These are phyloP conservation scores for Aspergillus quadricinctus DNA, from an alignment of 2,329 filamentous ascomycete species.

Conservation along the genomic window DNA sequence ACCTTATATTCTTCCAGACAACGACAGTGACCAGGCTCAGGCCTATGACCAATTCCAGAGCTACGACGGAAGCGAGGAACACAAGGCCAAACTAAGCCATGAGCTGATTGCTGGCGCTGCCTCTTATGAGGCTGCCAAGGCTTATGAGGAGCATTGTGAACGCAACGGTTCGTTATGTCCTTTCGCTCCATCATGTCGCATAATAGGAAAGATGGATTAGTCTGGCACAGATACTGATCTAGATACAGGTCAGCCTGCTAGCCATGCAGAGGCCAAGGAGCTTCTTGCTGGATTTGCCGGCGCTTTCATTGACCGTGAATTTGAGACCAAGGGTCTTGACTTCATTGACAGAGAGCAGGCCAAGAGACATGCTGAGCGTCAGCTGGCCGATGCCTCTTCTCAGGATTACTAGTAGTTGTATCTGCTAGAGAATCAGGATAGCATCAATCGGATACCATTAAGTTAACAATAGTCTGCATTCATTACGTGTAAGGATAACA, in stretches of 20 bases:
- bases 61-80: slow-evolving; percentile 32
- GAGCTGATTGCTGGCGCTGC: slow-evolving; percentile 73
- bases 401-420: slow-evolving; percentile 8
- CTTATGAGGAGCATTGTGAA: too few relatives aligned
- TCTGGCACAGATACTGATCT: background rate
- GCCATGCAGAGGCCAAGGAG: slow-evolving; percentile 73
- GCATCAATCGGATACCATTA: background rate
- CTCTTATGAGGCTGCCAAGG: slow-evolving; percentile 74
- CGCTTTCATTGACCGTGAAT: slow-evolving; percentile 71
- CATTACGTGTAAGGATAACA: background rate
- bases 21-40: slow-evolving; percentile 5
- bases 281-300: slow-evolving; percentile 69
- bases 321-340: slow-evolving; percentile 63
- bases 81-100: slow-evolving; percentile 64
- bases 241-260: slow-evolving; percentile 58
- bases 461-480: background rate
- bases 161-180: slow-evolving; percentile 52
- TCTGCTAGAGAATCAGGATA: background rate
- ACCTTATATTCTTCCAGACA: background rate
- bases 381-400: slow-evolving; percentile 44
- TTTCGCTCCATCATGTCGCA: background rate
- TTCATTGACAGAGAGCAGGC: slow-evolving; percentile 56
- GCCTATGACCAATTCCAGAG: slow-evolving; percentile 4
- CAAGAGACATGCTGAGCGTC: slow-evolving; percentile 51
- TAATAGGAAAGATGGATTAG: too few relatives aligned